These are phyloP conservation scores for Ophiostoma sp. DNA, from an alignment of 2,329 filamentous ascomycete genomes.

Conservation along the genomic window DNA sequence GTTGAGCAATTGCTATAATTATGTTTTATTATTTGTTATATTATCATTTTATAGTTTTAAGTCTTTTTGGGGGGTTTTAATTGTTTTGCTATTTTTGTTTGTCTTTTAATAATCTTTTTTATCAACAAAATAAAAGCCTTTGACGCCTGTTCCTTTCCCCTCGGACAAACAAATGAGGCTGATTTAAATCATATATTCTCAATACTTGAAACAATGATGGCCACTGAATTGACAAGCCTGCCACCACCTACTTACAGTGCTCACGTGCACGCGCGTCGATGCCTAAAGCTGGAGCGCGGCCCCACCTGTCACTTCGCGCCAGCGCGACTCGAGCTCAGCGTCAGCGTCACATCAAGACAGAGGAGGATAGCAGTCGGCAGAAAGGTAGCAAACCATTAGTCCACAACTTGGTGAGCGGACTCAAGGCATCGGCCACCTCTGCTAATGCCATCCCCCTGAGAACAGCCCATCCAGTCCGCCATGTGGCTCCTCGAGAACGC, in stretches of 20 bases:
- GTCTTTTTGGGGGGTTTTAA: too few relatives aligned
- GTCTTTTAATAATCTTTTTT: too few relatives aligned
- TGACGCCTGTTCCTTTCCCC: too few relatives aligned
- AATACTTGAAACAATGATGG: background rate
- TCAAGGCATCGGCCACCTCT: background rate
- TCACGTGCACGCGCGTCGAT: constrained; percentile 25
- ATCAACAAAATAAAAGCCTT: too few relatives aligned
- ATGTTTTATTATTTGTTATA: too few relatives aligned
- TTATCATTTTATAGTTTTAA: too few relatives aligned
- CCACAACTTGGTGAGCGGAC: background rate
- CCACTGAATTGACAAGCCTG: background rate
- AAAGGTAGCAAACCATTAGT: background rate
- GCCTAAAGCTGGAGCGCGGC: constrained; percentile 7
- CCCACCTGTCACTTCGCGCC: constrained; percentile 13
- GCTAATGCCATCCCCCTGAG: background rate
- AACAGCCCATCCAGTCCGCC: background rate
- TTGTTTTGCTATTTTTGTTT: too few relatives aligned
- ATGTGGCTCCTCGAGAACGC: constrained; percentile 24
- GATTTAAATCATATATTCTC: too few relatives aligned
- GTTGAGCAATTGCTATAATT: too few relatives aligned
- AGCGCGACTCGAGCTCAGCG: constrained; percentile 9
- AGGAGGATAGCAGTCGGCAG: background rate
- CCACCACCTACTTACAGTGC: background rate
- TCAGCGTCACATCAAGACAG: constrained; percentile 2
- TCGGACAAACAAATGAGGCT: too few relatives aligned